A percentile compares a stretch with the other conserved stretches of the same genome.
These are phyloP conservation scores for Nicotiana paniculata DNA, from an alignment of 257 asterid species.

Conservation along the genomic window DNA sequence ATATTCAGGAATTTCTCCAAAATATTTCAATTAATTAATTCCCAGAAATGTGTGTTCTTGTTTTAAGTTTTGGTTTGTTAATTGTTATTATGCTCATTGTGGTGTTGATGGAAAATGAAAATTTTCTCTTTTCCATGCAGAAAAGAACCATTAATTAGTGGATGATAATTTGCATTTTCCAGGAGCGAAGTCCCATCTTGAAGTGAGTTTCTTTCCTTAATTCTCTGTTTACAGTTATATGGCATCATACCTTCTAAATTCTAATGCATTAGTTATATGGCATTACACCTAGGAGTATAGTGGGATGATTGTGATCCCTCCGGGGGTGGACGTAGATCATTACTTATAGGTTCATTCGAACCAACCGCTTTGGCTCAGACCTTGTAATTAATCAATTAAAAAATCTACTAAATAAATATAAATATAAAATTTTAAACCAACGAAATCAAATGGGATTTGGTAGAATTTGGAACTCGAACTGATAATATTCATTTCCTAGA, in stretches of 20 bases:
- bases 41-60: not conserved
- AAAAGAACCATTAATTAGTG: conserved; percentile 6
- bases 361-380: no score
- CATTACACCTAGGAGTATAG: not conserved
- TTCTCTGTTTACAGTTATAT: no score
- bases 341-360: no score
- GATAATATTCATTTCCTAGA: no score
- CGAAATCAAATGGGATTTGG: no score
- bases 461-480: no score
- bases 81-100: conserved; percentile 8
- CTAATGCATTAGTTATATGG: not conserved
- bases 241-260: not conserved
- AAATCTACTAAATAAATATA: no score
- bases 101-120: conserved; percentile 19
- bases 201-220: conserved; percentile 15
- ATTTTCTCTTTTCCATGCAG: not conserved
- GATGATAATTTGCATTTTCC: conserved; percentile 17
- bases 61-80: conserved; percentile 3
- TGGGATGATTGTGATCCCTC: not conserved
- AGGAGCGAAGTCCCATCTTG: conserved; percentile 25
- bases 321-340: no score
- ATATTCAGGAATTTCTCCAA: no score
- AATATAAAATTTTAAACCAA: no score
- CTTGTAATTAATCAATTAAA: no score
- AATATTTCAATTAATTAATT: no score